phyloP scores from a whole-genome alignment of 2,329 filamentous ascomycete genomes.

The Colletotrichum cordylinicola region DNA sequence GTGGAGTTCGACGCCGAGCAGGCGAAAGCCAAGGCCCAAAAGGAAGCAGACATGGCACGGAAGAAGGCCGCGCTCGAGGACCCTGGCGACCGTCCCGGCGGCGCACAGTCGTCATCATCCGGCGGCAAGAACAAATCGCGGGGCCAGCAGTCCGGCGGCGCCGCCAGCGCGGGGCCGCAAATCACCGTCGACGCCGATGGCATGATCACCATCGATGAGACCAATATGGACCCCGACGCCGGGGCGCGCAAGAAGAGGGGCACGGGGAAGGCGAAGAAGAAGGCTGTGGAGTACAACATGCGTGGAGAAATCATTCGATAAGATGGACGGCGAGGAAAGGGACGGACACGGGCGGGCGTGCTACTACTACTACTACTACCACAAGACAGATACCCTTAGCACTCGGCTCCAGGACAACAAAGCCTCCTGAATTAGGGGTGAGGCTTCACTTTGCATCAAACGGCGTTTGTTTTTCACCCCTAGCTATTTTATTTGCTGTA shows the following conservation, averaged over 20 bases:
- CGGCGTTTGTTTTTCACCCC: background rate
- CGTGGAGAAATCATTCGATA: conserved; percentile 22
- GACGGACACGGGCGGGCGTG: background rate
- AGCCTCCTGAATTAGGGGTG: background rate
- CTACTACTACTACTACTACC: background rate
- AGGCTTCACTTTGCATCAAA: background rate
- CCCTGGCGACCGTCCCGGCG: conserved; percentile 32
- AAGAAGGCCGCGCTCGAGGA: conserved; percentile 56
- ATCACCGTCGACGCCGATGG: conserved; percentile 20
- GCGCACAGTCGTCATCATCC: background rate
- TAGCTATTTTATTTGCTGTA: background rate
- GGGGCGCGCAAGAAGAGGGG: conserved; percentile 34
- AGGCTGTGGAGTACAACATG: conserved; percentile 34
- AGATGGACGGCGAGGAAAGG: background rate
- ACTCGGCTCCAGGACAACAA: background rate
- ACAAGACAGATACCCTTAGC: background rate
- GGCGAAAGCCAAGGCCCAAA: conserved; percentile 49
- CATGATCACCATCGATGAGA: conserved; percentile 23
- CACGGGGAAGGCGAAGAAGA: conserved; percentile 35
- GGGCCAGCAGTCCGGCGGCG: background rate
- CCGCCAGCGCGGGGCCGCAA: conserved; percentile 4
- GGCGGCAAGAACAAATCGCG: background rate
- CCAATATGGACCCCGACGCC: conserved; percentile 15
- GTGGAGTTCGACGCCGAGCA: conserved; percentile 51
- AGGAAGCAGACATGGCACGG: conserved; percentile 51